phyloP scores from a whole-genome alignment of 305 asterid genomes.

The Fraxinus baroniana region DNA sequence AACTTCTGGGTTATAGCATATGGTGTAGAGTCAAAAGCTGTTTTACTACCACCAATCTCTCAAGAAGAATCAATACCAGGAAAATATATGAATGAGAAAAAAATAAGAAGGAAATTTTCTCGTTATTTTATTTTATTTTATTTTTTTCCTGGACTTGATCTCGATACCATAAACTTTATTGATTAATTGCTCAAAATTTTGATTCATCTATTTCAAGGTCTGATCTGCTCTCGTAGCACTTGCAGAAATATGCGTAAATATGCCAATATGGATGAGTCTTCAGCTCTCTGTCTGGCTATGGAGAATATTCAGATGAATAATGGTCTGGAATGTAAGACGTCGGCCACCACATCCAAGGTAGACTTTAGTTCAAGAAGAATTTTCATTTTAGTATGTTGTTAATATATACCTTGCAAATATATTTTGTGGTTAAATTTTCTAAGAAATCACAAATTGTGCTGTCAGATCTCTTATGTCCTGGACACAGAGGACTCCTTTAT shows the following conservation, averaged over 20 bases:
- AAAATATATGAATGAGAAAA: not conserved
- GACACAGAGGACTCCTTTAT: conserved; percentile 50
- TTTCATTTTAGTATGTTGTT: not conserved
- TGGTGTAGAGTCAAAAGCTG: not conserved
- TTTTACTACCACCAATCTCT: not conserved
- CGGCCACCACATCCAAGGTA: conserved; percentile 91
- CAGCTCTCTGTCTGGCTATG: conserved; percentile 61
- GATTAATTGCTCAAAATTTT: not conserved
- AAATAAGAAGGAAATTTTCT: not conserved
- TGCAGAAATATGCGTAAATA: conserved; percentile 73
- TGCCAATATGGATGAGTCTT: conserved; percentile 48
- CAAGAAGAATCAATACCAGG: not conserved
- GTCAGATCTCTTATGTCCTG: conserved; percentile 46
- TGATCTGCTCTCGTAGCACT: conserved; percentile 26
- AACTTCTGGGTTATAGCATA: conserved; percentile 1
- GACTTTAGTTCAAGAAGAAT: conserved; percentile 4
- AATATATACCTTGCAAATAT: not conserved
- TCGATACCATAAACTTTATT: conserved; percentile 1
- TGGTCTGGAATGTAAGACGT: conserved; percentile 96
- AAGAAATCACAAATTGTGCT: conserved; percentile 4
- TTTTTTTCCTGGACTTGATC: conserved; percentile 4
- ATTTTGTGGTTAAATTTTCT: not conserved
- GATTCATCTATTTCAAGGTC: conserved; percentile 13
- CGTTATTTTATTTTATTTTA: not conserved
- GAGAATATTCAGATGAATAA: conserved; percentile 63